These are phyloP conservation scores for Teunomyces lycoperdinae DNA, from an alignment of 805 yeast species.

Conservation along the genomic window DNA sequence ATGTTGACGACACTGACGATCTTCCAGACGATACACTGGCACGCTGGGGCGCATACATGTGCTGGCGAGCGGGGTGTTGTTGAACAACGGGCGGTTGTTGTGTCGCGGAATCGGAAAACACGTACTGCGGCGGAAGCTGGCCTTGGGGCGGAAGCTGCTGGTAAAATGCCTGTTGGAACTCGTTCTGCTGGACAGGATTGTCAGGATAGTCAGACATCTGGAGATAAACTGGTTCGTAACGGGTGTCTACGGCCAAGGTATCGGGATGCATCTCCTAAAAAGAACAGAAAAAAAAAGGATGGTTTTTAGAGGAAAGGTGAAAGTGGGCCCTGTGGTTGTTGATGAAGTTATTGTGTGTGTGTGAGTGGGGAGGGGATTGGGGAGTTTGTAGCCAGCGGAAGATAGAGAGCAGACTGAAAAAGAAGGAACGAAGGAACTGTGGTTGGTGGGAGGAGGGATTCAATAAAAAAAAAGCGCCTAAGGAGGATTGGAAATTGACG, in stretches of 20 bases:
- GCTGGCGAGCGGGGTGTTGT: background rate
- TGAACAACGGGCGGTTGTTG: background rate
- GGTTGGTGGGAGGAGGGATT: background rate
- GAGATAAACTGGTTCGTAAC: background rate
- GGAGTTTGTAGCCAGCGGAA: too few relatives aligned
- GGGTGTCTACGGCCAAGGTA: slow-evolving; percentile 1
- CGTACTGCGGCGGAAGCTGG: background rate
- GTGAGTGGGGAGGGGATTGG: background rate
- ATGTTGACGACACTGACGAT: background rate
- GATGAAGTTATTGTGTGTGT: background rate
- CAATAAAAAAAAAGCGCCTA: background rate
- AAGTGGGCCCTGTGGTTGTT: too few relatives aligned
- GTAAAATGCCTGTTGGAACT: background rate
- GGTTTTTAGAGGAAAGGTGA: too few relatives aligned
- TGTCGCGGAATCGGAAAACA: background rate
- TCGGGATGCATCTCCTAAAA: background rate
- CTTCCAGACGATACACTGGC: background rate
- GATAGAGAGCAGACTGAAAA: background rate
- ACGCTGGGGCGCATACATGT: background rate
- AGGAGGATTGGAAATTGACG: background rate
- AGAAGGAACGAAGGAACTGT: background rate
- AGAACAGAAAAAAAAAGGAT: background rate
- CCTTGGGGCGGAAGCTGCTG: background rate
- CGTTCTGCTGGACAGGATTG: background rate
- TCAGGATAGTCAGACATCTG: slow-evolving; percentile 4